Evolutionary conservation across 148 eudicot species (phyloP).

Genomic region (Vaccinium vitisidaea): DNA sequence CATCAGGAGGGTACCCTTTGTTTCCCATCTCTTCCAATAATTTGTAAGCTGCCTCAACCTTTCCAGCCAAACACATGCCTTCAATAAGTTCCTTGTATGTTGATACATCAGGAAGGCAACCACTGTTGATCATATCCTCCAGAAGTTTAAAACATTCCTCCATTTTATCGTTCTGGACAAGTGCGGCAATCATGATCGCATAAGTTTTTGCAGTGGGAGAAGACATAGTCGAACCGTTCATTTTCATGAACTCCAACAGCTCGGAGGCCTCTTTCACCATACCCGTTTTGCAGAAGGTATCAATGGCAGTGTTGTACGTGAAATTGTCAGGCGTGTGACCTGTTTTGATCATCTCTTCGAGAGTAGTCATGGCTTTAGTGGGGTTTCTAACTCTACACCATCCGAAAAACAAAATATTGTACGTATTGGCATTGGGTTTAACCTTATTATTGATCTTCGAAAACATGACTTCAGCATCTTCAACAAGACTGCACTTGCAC

Average conservation of each 20-base stretch:
- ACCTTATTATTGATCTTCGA: constrained; percentile 53
- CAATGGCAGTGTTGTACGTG: constrained; percentile 82
- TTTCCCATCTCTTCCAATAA: constrained; percentile 79
- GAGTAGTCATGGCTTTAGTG: constrained; percentile 55
- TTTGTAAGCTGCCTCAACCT: constrained; percentile 64
- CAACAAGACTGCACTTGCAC: constrained; percentile 86
- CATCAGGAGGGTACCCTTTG: constrained; percentile 92
- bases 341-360: constrained; percentile 67
- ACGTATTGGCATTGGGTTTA: constrained; percentile 68
- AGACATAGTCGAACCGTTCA: constrained; percentile 50
- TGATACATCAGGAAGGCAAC: constrained; percentile 92
- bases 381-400: constrained; percentile 95
- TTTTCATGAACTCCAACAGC: constrained; percentile 70
- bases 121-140: constrained; percentile 70
- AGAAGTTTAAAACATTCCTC: constrained; percentile 64
- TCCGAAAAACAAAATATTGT: constrained; percentile 76
- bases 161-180: constrained; percentile 54
- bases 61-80: constrained; percentile 78
- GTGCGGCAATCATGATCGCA: constrained; percentile 66
- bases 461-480: constrained; percentile 67
- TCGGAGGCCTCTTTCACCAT: constrained; percentile 72
- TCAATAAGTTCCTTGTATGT: constrained; percentile 87
- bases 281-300: constrained; percentile 73
- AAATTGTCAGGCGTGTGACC: constrained; percentile 75
- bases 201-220: constrained; percentile 92